Evolutionary conservation across 495 filamentous ascomycete genomes (phyloP).

Genomic region (Penicillium cataractarum): DNA sequence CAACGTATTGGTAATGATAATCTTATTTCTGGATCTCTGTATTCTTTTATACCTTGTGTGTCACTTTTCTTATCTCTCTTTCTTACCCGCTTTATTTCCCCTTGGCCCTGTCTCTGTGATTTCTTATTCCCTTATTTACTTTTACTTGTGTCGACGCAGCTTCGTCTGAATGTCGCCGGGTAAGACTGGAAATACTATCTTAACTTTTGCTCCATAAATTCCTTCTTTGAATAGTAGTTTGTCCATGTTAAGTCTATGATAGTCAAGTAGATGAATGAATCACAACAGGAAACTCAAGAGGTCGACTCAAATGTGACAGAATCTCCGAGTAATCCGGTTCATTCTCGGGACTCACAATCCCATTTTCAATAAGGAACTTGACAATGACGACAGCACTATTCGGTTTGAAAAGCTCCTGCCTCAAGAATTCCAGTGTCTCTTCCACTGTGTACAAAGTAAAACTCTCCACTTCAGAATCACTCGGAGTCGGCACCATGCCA

Average conservation of each 20-base stretch:
- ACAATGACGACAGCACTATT: constrained; percentile 6
- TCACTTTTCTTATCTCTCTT: constrained; percentile 13
- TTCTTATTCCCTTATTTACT: background rate
- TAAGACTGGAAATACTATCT: constrained; percentile 6
- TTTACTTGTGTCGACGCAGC: background rate
- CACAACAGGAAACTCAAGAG: background rate
- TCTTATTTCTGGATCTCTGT: constrained; percentile 29
- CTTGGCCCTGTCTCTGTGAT: background rate
- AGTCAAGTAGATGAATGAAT: background rate
- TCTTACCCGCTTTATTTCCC: constrained; percentile 11
- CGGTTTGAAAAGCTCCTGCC: background rate
- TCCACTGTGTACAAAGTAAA: background rate
- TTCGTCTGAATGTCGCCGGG: background rate
- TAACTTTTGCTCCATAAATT: background rate
- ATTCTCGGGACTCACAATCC: background rate
- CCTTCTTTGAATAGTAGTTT: background rate
- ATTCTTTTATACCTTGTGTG: constrained; percentile 26
- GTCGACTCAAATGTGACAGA: background rate
- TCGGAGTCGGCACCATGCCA: background rate
- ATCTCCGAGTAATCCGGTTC: background rate
- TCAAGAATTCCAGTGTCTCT: background rate
- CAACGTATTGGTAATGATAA: constrained; percentile 36
- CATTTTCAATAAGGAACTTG: background rate
- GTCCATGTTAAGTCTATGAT: background rate
- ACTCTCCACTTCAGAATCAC: constrained; percentile 3